Base-by-base conservation (phyloP, 2,329 filamentous ascomycete genomes). In the Talaromyces sp. region DNA sequence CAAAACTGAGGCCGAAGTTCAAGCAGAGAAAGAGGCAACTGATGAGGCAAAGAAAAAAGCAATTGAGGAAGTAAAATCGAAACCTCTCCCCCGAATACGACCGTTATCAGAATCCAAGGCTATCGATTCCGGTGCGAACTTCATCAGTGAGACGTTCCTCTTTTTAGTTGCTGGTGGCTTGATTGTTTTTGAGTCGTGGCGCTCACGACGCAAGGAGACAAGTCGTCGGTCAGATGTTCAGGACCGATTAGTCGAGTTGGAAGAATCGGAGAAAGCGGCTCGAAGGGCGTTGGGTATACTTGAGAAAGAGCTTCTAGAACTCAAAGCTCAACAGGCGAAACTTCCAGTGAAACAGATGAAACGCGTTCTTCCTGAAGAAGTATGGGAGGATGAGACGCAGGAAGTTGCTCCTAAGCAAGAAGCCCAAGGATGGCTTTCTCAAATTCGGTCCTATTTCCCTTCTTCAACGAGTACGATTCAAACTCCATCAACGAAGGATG, bases 51-150 rank as follows among this genome's bases (percentile, higher is more conserved):
- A 77, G 57, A 74, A 75, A 45, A 73, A 73, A 2, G 68, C 69
- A 1, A 70, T 73, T 40, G 79, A 78, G 63, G 74, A 80, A 53
- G 75, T 78, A 46, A 78, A 80, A 60, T 71, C 76, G 60, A 73
- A 69, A 40, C 73, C 70, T 25, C 75, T 75, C 58, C 81, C 81
- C 5, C 79, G 80, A 35, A 87, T 88, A 57, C 76, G 85, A 45
- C 85, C 85, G 7, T 74, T 89, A 10, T 83, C 83, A 2, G 86
- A 89, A 67, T 79, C 82, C 11, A 86, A 87, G 65, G 85, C 85
- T 0, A 88, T 89, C 56, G 85, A 89, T 67, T 81, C 82, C 37
- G 86, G 85, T 3, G 86, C 85, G 3, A 88, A 85, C 62, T 88
- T 89, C 65, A 85, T 86, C 51, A 84, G 83, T 33, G 85, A 89